Evolutionary conservation across 2,329 filamentous ascomycete genomes (phyloP).

Genomic region (Annulohypoxylon truncatum): DNA sequence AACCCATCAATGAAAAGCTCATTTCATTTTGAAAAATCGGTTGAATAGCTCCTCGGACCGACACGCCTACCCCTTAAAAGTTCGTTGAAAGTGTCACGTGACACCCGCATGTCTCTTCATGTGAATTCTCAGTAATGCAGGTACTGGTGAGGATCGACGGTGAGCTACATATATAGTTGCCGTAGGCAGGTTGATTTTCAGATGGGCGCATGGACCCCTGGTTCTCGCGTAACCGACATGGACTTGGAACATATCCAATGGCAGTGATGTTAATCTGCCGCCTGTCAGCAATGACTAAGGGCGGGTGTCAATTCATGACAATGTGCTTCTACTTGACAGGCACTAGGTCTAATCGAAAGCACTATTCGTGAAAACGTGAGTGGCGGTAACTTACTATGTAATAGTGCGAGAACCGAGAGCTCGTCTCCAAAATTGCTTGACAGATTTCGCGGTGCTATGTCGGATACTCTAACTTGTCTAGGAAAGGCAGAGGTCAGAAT

Average conservation of each 20-base stretch:
- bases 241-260: neutral
- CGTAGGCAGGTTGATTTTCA: neutral
- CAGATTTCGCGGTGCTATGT: conserved; percentile 27
- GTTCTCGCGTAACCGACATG: neutral
- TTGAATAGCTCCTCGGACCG: neutral
- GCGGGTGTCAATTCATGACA: neutral
- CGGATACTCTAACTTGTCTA: conserved; percentile 27
- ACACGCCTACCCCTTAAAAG: neutral
- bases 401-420: conserved; percentile 6
- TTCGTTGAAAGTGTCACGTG: neutral
- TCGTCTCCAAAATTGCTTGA: conserved; percentile 9
- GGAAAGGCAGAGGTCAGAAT: conserved; percentile 1
- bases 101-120: neutral
- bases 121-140: too few species aligned
- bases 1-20: neutral
- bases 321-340: neutral
- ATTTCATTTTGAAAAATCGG: neutral
- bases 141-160: neutral
- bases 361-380: neutral
- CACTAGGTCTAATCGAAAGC: neutral
- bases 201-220: neutral
- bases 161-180: neutral
- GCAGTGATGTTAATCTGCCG: neutral
- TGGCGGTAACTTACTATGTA: neutral
- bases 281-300: neutral